Evolutionary conservation across 148 eudicot genomes (phyloP).

Genomic region (Rhododendron ferrugineum): DNA sequence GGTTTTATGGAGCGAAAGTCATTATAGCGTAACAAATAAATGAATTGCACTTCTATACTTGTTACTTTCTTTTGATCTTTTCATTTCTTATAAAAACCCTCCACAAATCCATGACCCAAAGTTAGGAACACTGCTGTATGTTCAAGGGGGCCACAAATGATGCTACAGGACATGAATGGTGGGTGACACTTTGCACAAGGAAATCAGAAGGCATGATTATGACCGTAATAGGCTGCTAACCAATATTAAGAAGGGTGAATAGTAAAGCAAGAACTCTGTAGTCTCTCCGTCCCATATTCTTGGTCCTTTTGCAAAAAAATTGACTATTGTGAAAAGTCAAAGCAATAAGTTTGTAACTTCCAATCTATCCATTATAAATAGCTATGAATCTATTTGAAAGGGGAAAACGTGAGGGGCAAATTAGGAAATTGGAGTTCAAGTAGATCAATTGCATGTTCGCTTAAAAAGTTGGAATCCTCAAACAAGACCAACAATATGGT

Average conservation of each 20-base stretch:
- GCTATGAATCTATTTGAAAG: not conserved
- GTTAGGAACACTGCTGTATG: not conserved
- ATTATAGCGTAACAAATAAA: not conserved
- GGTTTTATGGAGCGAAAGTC: not conserved
- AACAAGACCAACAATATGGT: not conserved
- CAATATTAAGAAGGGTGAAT: not conserved
- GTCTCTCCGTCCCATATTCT: not conserved
- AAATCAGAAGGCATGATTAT: not conserved
- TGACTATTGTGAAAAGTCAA: not conserved
- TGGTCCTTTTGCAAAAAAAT: not conserved
- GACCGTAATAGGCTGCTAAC: not conserved
- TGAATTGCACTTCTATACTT: not conserved
- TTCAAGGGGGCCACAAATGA: not conserved
- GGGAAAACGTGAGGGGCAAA: not conserved
- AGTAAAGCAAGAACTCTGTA: not conserved
- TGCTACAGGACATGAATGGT: not conserved
- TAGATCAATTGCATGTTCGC: not conserved
- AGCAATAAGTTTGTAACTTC: not conserved
- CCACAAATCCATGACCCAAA: not conserved
- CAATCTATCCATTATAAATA: not conserved
- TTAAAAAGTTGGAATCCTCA: not conserved
- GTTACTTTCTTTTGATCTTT: not conserved
- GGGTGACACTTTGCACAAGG: not conserved
- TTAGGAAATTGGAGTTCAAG: too few relatives aligned
- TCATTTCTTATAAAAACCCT: not conserved